phyloP scores from a whole-genome alignment of 345 rosid species.

The Gossypium turneri region DNA sequence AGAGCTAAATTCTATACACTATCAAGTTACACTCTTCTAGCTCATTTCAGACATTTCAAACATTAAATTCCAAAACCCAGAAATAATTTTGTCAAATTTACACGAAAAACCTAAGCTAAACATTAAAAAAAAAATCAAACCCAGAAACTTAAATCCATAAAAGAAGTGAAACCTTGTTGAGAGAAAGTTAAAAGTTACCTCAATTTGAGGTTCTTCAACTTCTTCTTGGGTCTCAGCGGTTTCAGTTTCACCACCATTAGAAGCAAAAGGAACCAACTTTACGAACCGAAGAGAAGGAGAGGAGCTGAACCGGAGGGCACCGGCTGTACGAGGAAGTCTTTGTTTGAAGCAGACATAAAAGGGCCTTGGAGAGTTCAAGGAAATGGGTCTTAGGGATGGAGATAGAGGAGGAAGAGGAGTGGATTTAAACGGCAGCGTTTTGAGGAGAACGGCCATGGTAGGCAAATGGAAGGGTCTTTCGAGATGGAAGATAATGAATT shows the following conservation, averaged over 20 bases:
- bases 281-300: constrained; percentile 34
- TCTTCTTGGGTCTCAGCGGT: constrained; percentile 47
- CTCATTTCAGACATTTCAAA: not conserved
- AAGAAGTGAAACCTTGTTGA: not conserved
- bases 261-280: constrained; percentile 50
- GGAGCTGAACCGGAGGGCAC: constrained; percentile 32
- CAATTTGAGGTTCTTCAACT: constrained; percentile 47
- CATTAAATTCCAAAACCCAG: not conserved
- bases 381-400: constrained; percentile 17
- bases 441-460: constrained; percentile 64
- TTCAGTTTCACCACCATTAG: constrained; percentile 63
- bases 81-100: not conserved
- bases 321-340: constrained; percentile 19
- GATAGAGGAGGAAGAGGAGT: constrained; percentile 20
- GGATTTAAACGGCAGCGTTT: constrained; percentile 48
- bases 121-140: not conserved
- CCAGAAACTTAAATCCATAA: not conserved
- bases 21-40: not conserved
- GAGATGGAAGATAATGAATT: not conserved
- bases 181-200: constrained; percentile 38
- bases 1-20: not conserved
- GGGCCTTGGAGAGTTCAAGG: constrained; percentile 30
- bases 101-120: not conserved
- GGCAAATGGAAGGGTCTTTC: too few relatives aligned
- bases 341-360: constrained; percentile 39